Base-by-base conservation (phyloP, 2,329 filamentous ascomycete species). In the Colletotrichum sp. region DNA sequence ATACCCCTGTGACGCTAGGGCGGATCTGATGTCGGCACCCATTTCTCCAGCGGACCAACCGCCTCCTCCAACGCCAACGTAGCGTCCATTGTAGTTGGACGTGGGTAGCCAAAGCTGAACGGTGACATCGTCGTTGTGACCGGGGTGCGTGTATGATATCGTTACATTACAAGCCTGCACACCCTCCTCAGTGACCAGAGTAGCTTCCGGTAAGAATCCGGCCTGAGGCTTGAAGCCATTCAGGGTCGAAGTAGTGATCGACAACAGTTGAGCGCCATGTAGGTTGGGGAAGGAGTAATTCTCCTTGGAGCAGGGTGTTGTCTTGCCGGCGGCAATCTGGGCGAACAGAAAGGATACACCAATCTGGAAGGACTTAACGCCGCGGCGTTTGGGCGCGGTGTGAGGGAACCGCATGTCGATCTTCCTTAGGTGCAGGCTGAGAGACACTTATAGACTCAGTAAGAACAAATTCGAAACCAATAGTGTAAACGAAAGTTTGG, bases 1-100 rank as follows among this genome's bases (percentile, higher is more conserved):
- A 13, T 78, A 79, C 9, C 80, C 80, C 32, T 84, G 79, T 71
- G 85, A 86, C 73, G 84, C 81, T 73, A 88, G 85, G 4, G 34
- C 34, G 12, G 64, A 34, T 13, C 55, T 55, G 1, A 10, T n/a
- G 12, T 73, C 62, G 9, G 48, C 52, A 18, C 24, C 61, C 13
- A 66, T n/a, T 1, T 71, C 60, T 6, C 82, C 81, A 1, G 82
- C 79, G 9, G 70, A 67, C 64, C 70, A 83, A 4, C 82, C 83
- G 16, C 81, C 81, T 7, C 83, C 82, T 2, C 83, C 82, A 8
- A 82, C 64, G 4, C 78, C 80, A 30, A 81, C 78, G 9, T 83
- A 75, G 12, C 82, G 78, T 0, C 77, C 77, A 66, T 83, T 84
- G 80, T 81, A 84, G 87, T 3, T 83, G 4, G 60, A 16, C 1